Base-by-base conservation (phyloP, 176 grass and related monocot species). In the Raddia guianensis region DNA sequence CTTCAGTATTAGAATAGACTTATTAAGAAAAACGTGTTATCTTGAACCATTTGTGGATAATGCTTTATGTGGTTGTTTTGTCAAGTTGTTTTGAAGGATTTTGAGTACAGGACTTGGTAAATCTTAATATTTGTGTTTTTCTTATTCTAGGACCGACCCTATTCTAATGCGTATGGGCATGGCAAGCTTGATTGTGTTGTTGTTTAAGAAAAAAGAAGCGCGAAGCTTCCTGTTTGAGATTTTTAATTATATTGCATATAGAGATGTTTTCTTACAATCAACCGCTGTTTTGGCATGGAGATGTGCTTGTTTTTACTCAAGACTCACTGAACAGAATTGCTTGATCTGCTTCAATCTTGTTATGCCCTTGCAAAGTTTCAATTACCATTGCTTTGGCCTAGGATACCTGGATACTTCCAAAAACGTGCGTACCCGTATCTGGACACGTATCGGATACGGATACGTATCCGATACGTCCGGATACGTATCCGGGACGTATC, bases 1-100 rank as follows among this genome's bases (percentile, higher is more conserved):
- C 74, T 63, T 49, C 12, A 10, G 19, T 5, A 61, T 32, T 61
- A 10, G 3, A 55, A 40, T 42, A 12, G 15, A 40, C 15, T n/a
- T 42, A 40, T 40, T 52, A 56, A 73, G 71, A 16, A 74, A 37
- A 62, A 32, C 61, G 57, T 34, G 60, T 16, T 33, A 13, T 32
- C 46, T 76, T 61, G 18, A 77, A 77, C 34, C 34, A 44, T 20
- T 74, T 44, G 57, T 58, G 72, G 9, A 35, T 52, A 58, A 53
- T 72, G 47, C 20, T 32, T 71, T 50, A 32, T 5, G n/a, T 27
- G 9, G 13, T 48, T 72, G 27, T 51, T 46, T 46, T 40, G 7
- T 27, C 57, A 48, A 48, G 44, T 63, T 73, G 71, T 42, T 42
- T 42, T n/a, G 9, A n/a, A 73, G 51, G 15, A 54, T 73, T 18